Evolutionary conservation across 2,329 filamentous ascomycete genomes (phyloP).

Genomic region (Tolypocladium tundrense): DNA sequence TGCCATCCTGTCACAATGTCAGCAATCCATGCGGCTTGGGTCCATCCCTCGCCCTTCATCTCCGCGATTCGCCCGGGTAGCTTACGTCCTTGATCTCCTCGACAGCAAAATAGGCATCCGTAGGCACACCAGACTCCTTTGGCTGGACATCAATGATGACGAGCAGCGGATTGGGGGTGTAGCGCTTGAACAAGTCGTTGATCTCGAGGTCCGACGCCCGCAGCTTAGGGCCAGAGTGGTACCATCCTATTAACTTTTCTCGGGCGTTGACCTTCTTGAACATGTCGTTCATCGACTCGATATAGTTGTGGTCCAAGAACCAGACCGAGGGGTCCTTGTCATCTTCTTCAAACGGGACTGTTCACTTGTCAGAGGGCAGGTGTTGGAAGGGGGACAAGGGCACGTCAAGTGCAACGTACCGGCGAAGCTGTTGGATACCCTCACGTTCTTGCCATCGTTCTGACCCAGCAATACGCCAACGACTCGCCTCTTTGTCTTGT

Average conservation of each 20-base stretch:
- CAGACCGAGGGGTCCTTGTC: conserved; percentile 97
- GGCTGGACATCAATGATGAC: conserved; percentile 98
- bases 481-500: conserved; percentile 76
- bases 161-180: conserved; percentile 89
- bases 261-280: conserved; percentile 99
- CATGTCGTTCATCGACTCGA: conserved; percentile 99
- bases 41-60: neutral
- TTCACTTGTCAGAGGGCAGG: conserved; percentile 7
- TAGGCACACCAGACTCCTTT: conserved; percentile 94
- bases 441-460: conserved; percentile 91
- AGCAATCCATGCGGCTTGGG: neutral
- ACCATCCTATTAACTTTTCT: conserved; percentile 99
- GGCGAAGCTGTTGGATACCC: conserved; percentile 98
- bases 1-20: conserved; percentile 62
- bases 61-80: conserved; percentile 6
- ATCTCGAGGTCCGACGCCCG: conserved; percentile 95
- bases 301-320: conserved; percentile 99
- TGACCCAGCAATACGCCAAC: conserved; percentile 91
- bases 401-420: conserved; percentile 40
- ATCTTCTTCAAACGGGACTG: conserved; percentile 97
- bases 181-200: conserved; percentile 99
- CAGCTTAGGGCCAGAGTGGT: conserved; percentile 95
- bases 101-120: conserved; percentile 97
- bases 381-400: neutral
- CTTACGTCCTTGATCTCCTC: conserved; percentile 98